These are phyloP conservation scores for Vitellaria paradoxa DNA, from an alignment of 179 eudicot genomes.

Conservation along the genomic window DNA sequence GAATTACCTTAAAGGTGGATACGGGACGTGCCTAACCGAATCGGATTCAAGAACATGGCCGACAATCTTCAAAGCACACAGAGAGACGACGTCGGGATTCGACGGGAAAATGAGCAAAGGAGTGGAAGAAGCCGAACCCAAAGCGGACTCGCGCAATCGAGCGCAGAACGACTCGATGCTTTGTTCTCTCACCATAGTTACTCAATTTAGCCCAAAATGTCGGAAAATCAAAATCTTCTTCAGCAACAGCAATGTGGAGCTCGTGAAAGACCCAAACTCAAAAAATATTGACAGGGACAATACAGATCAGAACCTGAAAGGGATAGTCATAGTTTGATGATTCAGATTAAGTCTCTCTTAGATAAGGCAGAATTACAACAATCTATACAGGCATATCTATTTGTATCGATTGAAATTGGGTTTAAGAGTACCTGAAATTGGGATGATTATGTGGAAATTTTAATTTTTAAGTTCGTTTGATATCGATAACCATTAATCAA, in stretches of 20 bases:
- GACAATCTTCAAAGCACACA: conserved; percentile 79
- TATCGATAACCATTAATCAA: too few species aligned
- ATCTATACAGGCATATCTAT: too few species aligned
- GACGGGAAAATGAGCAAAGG: conserved; percentile 93
- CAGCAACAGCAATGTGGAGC: not conserved
- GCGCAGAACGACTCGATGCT: conserved; percentile 66
- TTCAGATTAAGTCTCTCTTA: not conserved
- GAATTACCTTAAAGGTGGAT: conserved; percentile 79
- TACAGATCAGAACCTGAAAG: not conserved
- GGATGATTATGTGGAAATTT: not conserved
- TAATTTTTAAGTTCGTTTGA: too few species aligned
- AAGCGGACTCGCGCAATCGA: conserved; percentile 55
- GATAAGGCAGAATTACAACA: not conserved
- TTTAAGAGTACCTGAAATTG: not conserved
- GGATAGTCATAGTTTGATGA: not conserved
- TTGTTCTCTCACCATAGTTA: conserved; percentile 79
- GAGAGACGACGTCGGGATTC: conserved; percentile 89
- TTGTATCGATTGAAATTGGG: too few species aligned
- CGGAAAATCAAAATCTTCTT: not conserved
- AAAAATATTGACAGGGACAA: not conserved
- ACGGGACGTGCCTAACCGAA: conserved; percentile 88
- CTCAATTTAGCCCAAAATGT: not conserved
- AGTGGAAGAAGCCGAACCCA: conserved; percentile 47
- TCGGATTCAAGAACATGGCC: conserved; percentile 85
- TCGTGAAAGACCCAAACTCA: not conserved